Evolutionary conservation across 164 flowering plant genomes (phyloP), one percentile per base, ranked within the genome.

Genomic region (Piper betle): DNA sequence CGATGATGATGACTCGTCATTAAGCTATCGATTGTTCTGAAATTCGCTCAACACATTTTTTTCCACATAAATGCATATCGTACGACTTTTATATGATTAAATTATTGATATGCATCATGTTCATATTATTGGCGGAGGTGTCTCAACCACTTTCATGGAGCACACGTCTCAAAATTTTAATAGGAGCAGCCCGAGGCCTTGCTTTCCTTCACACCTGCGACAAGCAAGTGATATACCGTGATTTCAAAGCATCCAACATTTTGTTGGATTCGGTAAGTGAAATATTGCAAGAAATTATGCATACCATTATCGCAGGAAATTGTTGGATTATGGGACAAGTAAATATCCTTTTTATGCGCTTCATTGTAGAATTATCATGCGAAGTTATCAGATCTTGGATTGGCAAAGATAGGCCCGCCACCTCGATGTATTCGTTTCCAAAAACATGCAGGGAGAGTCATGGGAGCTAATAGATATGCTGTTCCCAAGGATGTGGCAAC

Each of bases 211-310:
- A 91, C 64, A 61, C 85, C 2, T 82, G 85, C 0, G 89, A 89
- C 11, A 83, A 74, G 67, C 71, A 81, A 73, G 75, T 91, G 9
- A 91, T 91, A 40, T 91, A 85, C 59, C 71, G 95, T 56, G 95
- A 90, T 69, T 84, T 91, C 75, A 91, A 91, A 71, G 84, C 97
- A 10, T 86, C 97, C 4, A 91, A 91, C 61, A 88, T 91, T 63
- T 66, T 91, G 53, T 85, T 91, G 3, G 97, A 91, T 62, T 83
- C 86, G 77, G 97, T 90, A 78, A 78, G 50, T 46, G 50, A 46
- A 42, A 3, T 46, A 46, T 46, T 46, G 9, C 50, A 46, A 46
- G 50, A 46, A 46, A 46, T 46, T 46, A 10, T 8, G 50, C 50
- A 46, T 46, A 46, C 10, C 15, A 15, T 2, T 3, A 10, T 10